These are phyloP conservation scores for Metschnikowia lunata DNA, from an alignment of 805 yeast genomes.

Conservation along the genomic window DNA sequence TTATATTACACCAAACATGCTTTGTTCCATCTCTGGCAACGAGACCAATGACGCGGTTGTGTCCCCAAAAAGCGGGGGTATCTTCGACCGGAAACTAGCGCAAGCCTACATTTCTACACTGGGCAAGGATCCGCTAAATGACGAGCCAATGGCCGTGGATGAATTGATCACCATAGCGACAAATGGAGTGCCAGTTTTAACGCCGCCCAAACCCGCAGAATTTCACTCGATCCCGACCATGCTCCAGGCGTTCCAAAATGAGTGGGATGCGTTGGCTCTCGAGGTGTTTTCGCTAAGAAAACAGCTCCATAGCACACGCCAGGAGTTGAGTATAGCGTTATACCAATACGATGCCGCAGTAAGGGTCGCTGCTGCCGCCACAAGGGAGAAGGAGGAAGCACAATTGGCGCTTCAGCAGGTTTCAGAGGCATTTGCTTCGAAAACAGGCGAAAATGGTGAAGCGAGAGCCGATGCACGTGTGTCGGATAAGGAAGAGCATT, in stretches of 20 bases:
- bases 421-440: constrained; percentile 23
- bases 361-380: constrained; percentile 71
- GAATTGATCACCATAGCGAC: constrained; percentile 48
- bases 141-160: constrained; percentile 52
- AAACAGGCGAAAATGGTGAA: neutral
- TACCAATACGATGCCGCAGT: constrained; percentile 90
- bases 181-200: constrained; percentile 5
- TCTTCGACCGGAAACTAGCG: constrained; percentile 64
- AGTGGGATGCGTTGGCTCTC: constrained; percentile 83
- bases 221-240: constrained; percentile 73
- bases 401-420: constrained; percentile 58
- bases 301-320: constrained; percentile 59
- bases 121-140: constrained; percentile 72
- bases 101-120: constrained; percentile 58
- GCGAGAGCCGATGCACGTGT: constrained; percentile 8
- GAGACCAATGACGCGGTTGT: constrained; percentile 68
- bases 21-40: constrained; percentile 58
- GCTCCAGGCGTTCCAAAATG: constrained; percentile 72
- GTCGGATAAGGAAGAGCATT: constrained; percentile 1
- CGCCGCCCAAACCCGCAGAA: constrained; percentile 36
- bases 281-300: constrained; percentile 76
- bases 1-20: constrained; percentile 10
- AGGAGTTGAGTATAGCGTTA: constrained; percentile 71
- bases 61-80: constrained; percentile 62
- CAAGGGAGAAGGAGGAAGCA: constrained; percentile 75